A percentile compares a stretch with the other conserved stretches of the same genome.
Conservation (phyloP, 495 filamentous ascomycete genomes). For the Aeminium ludgeri region DNA sequence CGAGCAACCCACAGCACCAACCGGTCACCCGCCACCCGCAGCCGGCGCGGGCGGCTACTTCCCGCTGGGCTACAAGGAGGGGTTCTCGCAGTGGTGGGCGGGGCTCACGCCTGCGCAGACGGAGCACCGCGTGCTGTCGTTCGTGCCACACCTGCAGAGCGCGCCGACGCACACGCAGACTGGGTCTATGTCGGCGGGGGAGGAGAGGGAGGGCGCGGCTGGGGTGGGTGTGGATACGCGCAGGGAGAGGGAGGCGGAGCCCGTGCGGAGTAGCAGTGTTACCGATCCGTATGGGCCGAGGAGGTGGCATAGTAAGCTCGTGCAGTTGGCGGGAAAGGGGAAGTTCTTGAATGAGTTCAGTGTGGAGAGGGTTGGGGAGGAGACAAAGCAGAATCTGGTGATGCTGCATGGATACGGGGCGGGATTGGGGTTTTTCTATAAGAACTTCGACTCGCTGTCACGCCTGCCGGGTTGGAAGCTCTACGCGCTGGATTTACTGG, state of each 20-base stretch:
- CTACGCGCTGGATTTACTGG: constrained; percentile 80
- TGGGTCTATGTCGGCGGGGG: constrained; percentile 33
- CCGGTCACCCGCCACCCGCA: constrained; percentile 22
- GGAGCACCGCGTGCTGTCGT: constrained; percentile 78
- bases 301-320: constrained; percentile 69
- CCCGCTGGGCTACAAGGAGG: constrained; percentile 80
- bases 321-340: constrained; percentile 68
- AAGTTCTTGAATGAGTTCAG: constrained; percentile 85
- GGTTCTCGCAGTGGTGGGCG: constrained; percentile 88
- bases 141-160: constrained; percentile 66
- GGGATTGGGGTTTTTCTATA: constrained; percentile 91
- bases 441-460: constrained; percentile 80
- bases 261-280: constrained; percentile 34
- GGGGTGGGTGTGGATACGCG: constrained; percentile 28
- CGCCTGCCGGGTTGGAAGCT: constrained; percentile 69
- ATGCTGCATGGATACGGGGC: constrained; percentile 97
- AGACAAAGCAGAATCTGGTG: constrained; percentile 67
- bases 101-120: constrained; percentile 63
- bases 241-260: constrained; percentile 26
- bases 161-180: constrained; percentile 55
- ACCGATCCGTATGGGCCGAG: constrained; percentile 75
- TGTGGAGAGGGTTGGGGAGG: constrained; percentile 66
- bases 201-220: no score
- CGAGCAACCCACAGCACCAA: constrained; percentile 18
- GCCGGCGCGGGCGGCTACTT: constrained; percentile 37